A percentile compares a stretch with the other conserved stretches of the same genome.
These are phyloP conservation scores for Calonectria crousiana DNA, from an alignment of 2,329 filamentous ascomycete genomes.

Conservation along the genomic window DNA sequence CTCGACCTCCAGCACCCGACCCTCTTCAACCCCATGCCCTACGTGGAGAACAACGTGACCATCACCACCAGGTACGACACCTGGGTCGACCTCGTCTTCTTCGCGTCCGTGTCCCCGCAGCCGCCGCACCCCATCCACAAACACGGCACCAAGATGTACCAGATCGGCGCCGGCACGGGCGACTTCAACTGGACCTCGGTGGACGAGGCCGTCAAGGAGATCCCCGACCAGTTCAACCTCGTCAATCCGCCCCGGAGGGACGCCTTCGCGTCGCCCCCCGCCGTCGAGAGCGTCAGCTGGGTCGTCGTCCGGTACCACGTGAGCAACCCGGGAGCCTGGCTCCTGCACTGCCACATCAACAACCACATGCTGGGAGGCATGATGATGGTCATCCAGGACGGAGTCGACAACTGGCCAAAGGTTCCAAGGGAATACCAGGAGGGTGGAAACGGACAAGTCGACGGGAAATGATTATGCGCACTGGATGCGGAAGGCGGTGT, in stretches of 20 bases:
- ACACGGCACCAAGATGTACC: slow-evolving; percentile 71
- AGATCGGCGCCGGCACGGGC: slow-evolving; percentile 65
- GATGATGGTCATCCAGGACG: slow-evolving; percentile 64
- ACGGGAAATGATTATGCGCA: background rate
- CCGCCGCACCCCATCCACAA: slow-evolving; percentile 72
- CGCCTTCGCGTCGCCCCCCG: slow-evolving; percentile 42
- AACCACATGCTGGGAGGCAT: slow-evolving; percentile 68
- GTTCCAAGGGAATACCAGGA: slow-evolving; percentile 54
- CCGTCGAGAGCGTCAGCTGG: slow-evolving; percentile 50
- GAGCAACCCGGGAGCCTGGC: slow-evolving; percentile 64
- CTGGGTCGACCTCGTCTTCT: slow-evolving; percentile 70
- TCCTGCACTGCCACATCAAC: slow-evolving; percentile 69
- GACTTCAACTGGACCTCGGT: slow-evolving; percentile 65
- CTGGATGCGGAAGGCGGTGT: too few relatives aligned
- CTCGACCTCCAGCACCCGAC: slow-evolving; percentile 55
- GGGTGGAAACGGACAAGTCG: background rate
- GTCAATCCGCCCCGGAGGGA: slow-evolving; percentile 67
- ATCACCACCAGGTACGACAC: slow-evolving; percentile 59
- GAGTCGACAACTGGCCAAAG: slow-evolving; percentile 56
- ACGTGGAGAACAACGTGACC: slow-evolving; percentile 57
- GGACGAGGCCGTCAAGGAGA: slow-evolving; percentile 61
- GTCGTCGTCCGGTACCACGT: slow-evolving; percentile 65
- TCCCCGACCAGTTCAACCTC: slow-evolving; percentile 68
- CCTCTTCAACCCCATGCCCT: slow-evolving; percentile 57
- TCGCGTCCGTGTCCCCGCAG: slow-evolving; percentile 57